These are phyloP conservation scores for Penicillium desertorum DNA, from an alignment of 495 filamentous ascomycete genomes.

Conservation along the genomic window DNA sequence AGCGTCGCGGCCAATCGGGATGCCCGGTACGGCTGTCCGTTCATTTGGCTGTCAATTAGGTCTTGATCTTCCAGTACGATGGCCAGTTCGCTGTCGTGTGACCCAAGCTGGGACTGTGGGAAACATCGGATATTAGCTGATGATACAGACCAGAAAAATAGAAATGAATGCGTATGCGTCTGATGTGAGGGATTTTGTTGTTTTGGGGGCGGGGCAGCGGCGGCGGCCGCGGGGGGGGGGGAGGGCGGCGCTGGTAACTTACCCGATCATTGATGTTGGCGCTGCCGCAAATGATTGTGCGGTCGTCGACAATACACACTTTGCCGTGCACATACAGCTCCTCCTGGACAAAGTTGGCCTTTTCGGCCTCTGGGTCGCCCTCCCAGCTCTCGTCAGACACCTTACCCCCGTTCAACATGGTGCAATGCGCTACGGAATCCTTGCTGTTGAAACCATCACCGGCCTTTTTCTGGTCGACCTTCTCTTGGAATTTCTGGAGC, in stretches of 20 bases:
- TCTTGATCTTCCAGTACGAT: constrained; percentile 88
- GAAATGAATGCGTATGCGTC: constrained; percentile 3
- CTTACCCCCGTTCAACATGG: constrained; percentile 69
- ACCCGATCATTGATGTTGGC: constrained; percentile 91
- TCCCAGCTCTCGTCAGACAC: constrained; percentile 72
- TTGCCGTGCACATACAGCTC: constrained; percentile 94
- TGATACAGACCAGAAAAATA: constrained; percentile 6
- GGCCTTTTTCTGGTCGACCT: constrained; percentile 41
- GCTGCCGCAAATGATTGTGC: constrained; percentile 77
- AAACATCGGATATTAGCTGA: constrained; percentile 13
- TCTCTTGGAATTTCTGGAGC: constrained; percentile 65
- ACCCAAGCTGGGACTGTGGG: constrained; percentile 71
- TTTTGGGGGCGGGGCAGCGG: too few relatives aligned
- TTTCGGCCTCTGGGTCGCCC: constrained; percentile 68
- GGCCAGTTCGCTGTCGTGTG: constrained; percentile 88
- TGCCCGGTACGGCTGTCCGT: constrained; percentile 71
- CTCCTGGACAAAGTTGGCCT: constrained; percentile 87
- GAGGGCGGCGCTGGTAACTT: constrained; percentile 16
- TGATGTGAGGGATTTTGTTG: neutral
- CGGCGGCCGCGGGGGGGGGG: too few relatives aligned
- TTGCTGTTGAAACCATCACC: constrained; percentile 45
- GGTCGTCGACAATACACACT: constrained; percentile 81
- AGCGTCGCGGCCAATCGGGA: constrained; percentile 77
- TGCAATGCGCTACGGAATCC: constrained; percentile 75
- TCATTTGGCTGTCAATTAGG: constrained; percentile 71